Base-by-base conservation (phyloP, 441 rosid genomes). In the Pelargonium cotyledonis region DNA sequence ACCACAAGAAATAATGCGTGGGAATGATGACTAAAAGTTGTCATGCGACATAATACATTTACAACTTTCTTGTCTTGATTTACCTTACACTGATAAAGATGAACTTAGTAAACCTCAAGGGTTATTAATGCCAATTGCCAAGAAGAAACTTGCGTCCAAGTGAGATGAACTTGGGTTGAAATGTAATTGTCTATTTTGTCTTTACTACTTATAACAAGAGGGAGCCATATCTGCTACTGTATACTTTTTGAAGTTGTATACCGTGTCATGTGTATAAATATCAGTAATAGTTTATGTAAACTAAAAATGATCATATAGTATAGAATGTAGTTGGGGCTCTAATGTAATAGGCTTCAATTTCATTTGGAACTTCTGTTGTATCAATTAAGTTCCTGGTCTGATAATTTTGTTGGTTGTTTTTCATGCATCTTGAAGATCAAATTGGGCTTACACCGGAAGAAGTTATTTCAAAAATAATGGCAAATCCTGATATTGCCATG, bases 361-460 rank as follows among this genome's bases (percentile, higher is more conserved):
- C 60, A 53, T 53, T 7, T n/a, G 15, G 60, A n/a, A 16, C 23
- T 16, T 53, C 19, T 18, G 62, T 55, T 55, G 62, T 16, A 18
- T 55, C 8, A 55, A 9, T 55, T 14, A 55, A 1, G 62, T 55
- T 18, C 19, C 62, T 16, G 16, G 21, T 55, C 19, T 49, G 57
- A 49, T 49, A n/a, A 14, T 49, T 65, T 35, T 3, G 6, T 66
- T 46, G 15, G 10, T 19, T 62, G 12, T 12, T 62, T 62, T 16
- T 2, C 23, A 10, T 15, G 18, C 23, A 58, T 67, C 40, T 73
- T 80, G 70, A 88, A 95, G 99, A 95, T 82, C 99, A 92, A 83
- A 84, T 92, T 76, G 99, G 99, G 68, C 89, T 95, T 70, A 84
- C 99, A 63, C 99, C 99, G 76, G 92, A 95, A 84, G 97, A 95